Evolutionary conservation across 2,329 filamentous ascomycete species (phyloP).

Genomic region (Calonectria pauciramosa): DNA sequence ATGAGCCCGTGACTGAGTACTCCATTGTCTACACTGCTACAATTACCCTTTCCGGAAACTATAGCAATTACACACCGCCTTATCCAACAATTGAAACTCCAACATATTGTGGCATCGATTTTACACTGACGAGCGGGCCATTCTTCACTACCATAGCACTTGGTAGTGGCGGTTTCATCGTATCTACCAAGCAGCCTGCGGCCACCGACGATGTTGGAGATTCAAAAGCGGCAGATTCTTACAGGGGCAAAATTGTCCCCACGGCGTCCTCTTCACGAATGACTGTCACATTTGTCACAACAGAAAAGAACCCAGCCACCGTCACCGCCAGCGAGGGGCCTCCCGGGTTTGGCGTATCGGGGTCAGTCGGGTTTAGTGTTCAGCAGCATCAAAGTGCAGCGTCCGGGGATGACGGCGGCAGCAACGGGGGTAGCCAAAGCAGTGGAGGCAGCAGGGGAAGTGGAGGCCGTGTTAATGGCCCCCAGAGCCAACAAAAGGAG

Average conservation of each 20-base stretch:
- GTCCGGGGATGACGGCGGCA: neutral
- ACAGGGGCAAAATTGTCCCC: slow-evolving; percentile 19
- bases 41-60: slow-evolving; percentile 62
- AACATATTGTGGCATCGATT: slow-evolving; percentile 51
- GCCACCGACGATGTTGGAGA: slow-evolving; percentile 3
- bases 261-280: slow-evolving; percentile 31
- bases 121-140: neutral
- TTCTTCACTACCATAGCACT: neutral
- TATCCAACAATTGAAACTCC: slow-evolving; percentile 58
- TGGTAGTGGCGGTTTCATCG: neutral
- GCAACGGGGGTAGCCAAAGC: neutral
- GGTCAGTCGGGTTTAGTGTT: slow-evolving; percentile 18
- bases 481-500: slow-evolving; percentile 20
- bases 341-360: slow-evolving; percentile 45
- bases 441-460: neutral
- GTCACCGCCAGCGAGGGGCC: slow-evolving; percentile 55
- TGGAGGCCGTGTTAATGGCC: neutral
- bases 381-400: slow-evolving; percentile 40
- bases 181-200: slow-evolving; percentile 31
- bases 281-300: slow-evolving; percentile 63
- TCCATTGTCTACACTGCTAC: slow-evolving; percentile 64
- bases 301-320: slow-evolving; percentile 68
- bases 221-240: slow-evolving; percentile 16
- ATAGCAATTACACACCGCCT: slow-evolving; percentile 61
- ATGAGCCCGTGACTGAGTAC: slow-evolving; percentile 55